Percentiles rank a stretch among this genome's conserved stretches.
Evolutionary conservation across 768 basidiomycete species (phyloP).

Genomic region (Guyanaporus albipodus): DNA sequence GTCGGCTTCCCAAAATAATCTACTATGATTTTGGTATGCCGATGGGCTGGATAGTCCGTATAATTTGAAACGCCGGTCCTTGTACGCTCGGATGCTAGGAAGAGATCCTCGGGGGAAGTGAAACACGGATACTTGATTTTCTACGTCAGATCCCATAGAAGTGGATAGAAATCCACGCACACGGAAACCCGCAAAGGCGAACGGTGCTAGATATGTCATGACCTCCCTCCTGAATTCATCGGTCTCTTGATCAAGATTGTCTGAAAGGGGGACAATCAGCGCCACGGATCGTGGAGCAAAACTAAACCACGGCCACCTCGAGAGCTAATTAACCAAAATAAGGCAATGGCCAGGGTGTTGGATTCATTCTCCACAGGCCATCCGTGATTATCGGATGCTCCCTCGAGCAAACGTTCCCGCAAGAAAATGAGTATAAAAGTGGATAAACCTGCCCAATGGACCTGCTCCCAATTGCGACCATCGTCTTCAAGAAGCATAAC

Average conservation of each 20-base stretch:
- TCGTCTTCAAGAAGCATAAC: constrained; percentile 57
- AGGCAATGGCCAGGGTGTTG: constrained; percentile 43
- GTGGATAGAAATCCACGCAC: constrained; percentile 32
- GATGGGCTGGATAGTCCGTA: constrained; percentile 29
- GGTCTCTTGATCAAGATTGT: constrained; percentile 32
- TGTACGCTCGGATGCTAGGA: constrained; percentile 18
- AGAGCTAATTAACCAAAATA: constrained; percentile 47
- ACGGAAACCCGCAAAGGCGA: constrained; percentile 46
- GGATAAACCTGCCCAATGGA: constrained; percentile 42
- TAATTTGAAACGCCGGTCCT: constrained; percentile 19
- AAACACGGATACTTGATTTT: constrained; percentile 36
- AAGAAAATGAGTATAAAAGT: constrained; percentile 40
- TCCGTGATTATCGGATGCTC: constrained; percentile 36
- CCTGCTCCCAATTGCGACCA: constrained; percentile 45
- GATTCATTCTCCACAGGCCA: constrained; percentile 48
- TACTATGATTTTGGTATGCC: constrained; percentile 30
- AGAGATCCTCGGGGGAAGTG: constrained; percentile 33
- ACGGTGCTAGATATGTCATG: constrained; percentile 39
- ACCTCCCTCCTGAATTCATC: constrained; percentile 31
- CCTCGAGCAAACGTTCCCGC: constrained; percentile 37
- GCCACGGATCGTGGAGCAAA: background rate
- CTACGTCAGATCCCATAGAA: constrained; percentile 7
- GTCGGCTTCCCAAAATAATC: constrained; percentile 41
- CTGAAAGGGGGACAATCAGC: constrained; percentile 6
- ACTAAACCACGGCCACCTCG: constrained; percentile 7